Evolutionary conservation across 345 rosid species (phyloP), one percentile per base, ranked within the genome.

Genomic region (Sapria himalayana): DNA sequence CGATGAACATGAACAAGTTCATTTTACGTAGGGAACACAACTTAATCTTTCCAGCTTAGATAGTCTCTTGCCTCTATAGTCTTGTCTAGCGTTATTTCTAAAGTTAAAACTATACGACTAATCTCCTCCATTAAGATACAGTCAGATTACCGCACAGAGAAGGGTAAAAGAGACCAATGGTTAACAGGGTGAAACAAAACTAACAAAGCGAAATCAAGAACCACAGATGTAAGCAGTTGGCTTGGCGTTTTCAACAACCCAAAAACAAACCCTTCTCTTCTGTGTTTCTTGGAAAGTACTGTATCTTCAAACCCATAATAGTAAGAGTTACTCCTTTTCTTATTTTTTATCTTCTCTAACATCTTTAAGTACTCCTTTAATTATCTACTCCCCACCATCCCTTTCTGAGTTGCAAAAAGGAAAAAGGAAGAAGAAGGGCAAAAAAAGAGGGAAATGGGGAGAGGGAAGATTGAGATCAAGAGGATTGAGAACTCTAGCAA

Each of bases 391-490:
- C 35, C 31, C 43, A 18, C 39, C 59, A 22, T 39, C 20, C 46
- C 39, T 45, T 36, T 41, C 17, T 34, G 41, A 39, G 19, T 36
- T 41, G 22, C 29, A 52, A 44, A 40, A 39, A 29, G 8, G 20
- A 17, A 7, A 33, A 52, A 50, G 33, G 37, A 44, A 19, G 14
- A 29, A 37, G 19, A 36, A 25, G 24, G 52, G 31, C 12, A 17
- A 29, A 15, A 19, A 46, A 19, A 39, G 10, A 33, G 33, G 41
- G 43, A 64, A 45, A 76, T 76, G 86, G 93, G 86, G 36, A 69
- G 93, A 57, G 93, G 82, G 0, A 76, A 69, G 66, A 72, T 72
- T 44, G 85, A 78, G 72, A 74, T 78, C 52, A 80, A 73, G 64
- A 73, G 79, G 62, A 76, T 76, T 51, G 93, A 76, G 56, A 80